phyloP scores from a whole-genome alignment of 306 rosid genomes.

The Carpinus fangiana region DNA sequence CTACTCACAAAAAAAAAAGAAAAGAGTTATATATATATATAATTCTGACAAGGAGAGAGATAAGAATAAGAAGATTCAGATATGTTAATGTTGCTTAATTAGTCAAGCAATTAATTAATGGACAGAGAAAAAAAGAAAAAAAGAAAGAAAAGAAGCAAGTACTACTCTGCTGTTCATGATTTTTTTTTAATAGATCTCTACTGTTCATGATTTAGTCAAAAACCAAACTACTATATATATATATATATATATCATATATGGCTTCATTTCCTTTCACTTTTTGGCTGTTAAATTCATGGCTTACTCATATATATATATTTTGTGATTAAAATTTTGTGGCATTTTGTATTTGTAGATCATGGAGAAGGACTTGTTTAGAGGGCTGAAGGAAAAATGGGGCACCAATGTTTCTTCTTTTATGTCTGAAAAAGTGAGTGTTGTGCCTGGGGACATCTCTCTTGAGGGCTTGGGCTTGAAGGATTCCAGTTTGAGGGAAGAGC shows the following conservation, averaged over 20 bases:
- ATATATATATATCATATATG: too few species aligned
- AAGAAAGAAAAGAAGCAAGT: too few species aligned
- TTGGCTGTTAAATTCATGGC: not conserved
- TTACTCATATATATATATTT: not conserved
- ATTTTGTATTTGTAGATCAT: slow-evolving; percentile 44
- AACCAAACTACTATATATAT: not conserved
- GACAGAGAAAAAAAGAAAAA: not conserved
- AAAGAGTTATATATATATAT: not conserved
- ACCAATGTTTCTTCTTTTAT: slow-evolving; percentile 36
- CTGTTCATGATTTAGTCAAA: too few species aligned
- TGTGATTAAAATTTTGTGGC: not conserved
- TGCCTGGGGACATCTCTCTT: slow-evolving; percentile 57
- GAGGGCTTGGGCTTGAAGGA: slow-evolving; percentile 61
- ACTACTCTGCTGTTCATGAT: too few species aligned
- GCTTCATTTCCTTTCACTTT: not conserved
- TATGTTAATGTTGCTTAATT: not conserved
- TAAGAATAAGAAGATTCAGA: not conserved
- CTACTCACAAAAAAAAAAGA: not conserved
- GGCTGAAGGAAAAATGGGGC: slow-evolving; percentile 60
- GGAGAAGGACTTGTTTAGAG: slow-evolving; percentile 62
- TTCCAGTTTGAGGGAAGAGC: slow-evolving; percentile 41
- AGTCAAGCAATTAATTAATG: not conserved
- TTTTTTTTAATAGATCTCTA: too few species aligned
- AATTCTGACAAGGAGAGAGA: not conserved
- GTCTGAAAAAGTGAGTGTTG: slow-evolving; percentile 52